Conservation (phyloP, 768 basidiomycete species). For the Trametes coccinea region DNA sequence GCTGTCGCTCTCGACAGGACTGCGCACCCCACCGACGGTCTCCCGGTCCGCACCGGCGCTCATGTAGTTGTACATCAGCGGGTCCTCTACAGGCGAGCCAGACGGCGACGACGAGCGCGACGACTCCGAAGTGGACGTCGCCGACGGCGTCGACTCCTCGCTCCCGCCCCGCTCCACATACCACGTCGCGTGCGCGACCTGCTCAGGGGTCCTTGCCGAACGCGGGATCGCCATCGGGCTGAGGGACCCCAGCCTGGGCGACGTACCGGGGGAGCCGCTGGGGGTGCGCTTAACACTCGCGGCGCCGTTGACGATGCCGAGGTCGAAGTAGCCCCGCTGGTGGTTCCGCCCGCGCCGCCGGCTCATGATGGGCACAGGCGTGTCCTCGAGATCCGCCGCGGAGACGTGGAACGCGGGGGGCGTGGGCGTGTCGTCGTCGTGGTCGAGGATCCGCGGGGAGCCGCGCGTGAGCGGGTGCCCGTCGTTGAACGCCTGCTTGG, state of each 20-base stretch:
- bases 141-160: conserved; percentile 49
- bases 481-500: conserved; percentile 10
- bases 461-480: conserved; percentile 35
- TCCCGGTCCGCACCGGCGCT: conserved; percentile 7
- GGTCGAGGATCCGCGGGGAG: conserved; percentile 50
- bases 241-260: not conserved
- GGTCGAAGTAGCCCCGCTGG: conserved; percentile 58
- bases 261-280: conserved; percentile 42
- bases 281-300: conserved; percentile 44
- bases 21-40: conserved; percentile 6
- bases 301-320: conserved; percentile 27
- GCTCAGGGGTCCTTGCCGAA: conserved; percentile 1
- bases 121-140: conserved; percentile 44
- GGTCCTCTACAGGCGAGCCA: conserved; percentile 42
- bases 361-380: conserved; percentile 22
- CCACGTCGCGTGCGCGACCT: conserved; percentile 17
- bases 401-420: conserved; percentile 7
- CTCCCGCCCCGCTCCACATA: conserved; percentile 29
- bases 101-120: conserved; percentile 41
- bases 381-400: conserved; percentile 24
- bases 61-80: conserved; percentile 18
- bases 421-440: conserved; percentile 28
- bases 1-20: conserved; percentile 30
- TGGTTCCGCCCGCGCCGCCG: conserved; percentile 46
- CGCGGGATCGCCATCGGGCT: conserved; percentile 1